These are phyloP conservation scores for Globisporangium splendens DNA, from an alignment of 352 stramenopile species.

Conservation along the genomic window DNA sequence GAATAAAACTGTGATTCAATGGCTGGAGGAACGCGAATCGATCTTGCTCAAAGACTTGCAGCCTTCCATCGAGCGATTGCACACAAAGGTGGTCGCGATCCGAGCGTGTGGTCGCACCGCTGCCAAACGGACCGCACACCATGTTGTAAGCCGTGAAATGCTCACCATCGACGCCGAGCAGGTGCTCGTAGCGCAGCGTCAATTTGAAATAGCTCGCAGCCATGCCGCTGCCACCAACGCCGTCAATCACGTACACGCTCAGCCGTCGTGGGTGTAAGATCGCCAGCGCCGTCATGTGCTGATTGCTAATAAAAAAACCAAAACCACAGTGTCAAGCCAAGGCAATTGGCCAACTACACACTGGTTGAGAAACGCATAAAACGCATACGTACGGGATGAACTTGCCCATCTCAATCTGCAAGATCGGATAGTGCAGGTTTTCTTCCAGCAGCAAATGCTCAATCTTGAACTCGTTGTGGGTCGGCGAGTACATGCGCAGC, in stretches of 20 bases:
- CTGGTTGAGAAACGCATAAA: background rate
- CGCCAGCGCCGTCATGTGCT: constrained; percentile 60
- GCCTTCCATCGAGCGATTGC: constrained; percentile 85
- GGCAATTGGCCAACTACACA: background rate
- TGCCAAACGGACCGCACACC: constrained; percentile 77
- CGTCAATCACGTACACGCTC: constrained; percentile 79
- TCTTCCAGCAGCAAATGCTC: constrained; percentile 89
- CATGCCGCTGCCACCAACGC: constrained; percentile 69
- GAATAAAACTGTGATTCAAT: constrained; percentile 79
- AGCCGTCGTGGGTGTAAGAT: constrained; percentile 85
- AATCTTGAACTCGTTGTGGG: constrained; percentile 79
- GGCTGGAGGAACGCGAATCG: constrained; percentile 83
- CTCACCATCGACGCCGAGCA: constrained; percentile 82
- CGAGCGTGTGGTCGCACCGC: constrained; percentile 7
- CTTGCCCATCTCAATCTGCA: constrained; percentile 82
- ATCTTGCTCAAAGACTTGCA: constrained; percentile 93
- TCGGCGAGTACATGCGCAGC: constrained; percentile 82
- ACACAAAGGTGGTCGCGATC: constrained; percentile 86
- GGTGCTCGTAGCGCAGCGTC: constrained; percentile 80
- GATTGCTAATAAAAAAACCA: constrained; percentile 34
- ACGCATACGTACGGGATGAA: constrained; percentile 72
- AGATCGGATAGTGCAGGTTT: constrained; percentile 77
- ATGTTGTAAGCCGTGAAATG: constrained; percentile 92
- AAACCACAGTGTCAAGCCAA: too few species aligned
- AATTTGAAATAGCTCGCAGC: constrained; percentile 82